Base-by-base conservation (phyloP, 164 flowering plant species). In the Vitis amurensis region DNA sequence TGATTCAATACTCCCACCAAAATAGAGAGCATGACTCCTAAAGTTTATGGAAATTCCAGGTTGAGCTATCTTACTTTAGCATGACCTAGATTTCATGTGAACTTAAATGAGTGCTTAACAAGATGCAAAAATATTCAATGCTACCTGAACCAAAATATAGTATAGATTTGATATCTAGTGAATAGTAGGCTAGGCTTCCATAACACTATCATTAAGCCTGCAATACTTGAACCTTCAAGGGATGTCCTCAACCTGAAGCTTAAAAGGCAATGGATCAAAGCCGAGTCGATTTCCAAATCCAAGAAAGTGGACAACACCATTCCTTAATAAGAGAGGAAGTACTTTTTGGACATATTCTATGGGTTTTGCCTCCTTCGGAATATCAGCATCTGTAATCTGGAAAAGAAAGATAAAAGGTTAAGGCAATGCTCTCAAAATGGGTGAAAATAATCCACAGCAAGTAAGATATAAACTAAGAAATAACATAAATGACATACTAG, bases 261-360 rank as follows among this genome's bases (percentile, higher is more conserved):
- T 55, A 59, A 59, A 79, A 65, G 98, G 91, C 71, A 96, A 59
- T 66, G 94, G 91, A 83, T 96, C 98, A 78, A 96, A 96, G 37
- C 94, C 97, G 17, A 93, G 91, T 57, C 99, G 86, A 73, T 96
- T 93, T 66, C 98, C 97, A 83, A 83, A 96, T 71, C 99, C 99
- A 70, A 96, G 91, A 56, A 93, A 87, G 78, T 93, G 97, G 73
- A 96, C 97, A 53, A 87, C 80, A 72, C 86, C 86, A 77, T 91
- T 90, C 67, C 63, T 73, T 64, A 66, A 63, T 6, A 96, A 86
- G 70, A 89, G 72, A 47, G 99, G 98, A 71, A 89, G 90, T 48
- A 84, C 84, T 8, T 56, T 71, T 56, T 74, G 71, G 8, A 88
- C 48, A 72, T 91, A 93, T 50, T 91, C 93, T 63, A 23, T 23